Evolutionary conservation across 2,329 filamentous ascomycete species (phyloP), one percentile per base, ranked within the genome.

Genomic region (Xylariales sp.): DNA sequence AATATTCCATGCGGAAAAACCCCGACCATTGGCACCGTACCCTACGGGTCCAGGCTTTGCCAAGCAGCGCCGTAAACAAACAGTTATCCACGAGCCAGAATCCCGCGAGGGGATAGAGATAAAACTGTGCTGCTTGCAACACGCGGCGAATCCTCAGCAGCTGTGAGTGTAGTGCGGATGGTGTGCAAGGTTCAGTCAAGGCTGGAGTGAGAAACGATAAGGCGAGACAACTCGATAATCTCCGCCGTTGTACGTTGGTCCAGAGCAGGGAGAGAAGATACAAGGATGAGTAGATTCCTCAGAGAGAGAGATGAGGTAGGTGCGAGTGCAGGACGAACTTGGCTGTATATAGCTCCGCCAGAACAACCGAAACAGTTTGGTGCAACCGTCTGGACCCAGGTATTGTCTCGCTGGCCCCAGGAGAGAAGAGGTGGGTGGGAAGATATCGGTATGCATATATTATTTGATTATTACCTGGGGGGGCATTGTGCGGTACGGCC

Each of bases 171-270:
- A 19, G 27, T 16, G 31, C 8, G 8, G 21, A 17, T 12, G 28
- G 14, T 17, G 20, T 20, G 14, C 15, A 38, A 27, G 39, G 34
- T 40, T 33, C 38, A 37, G 24, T 35, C 36, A 40, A 43, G 38
- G 47, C 42, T 44, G 32, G 28, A 29, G 11, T 18, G 33, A 17
- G 24, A 34, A 25, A 14, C 31, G 25, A 29, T 29, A 31, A 38
- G 34, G 45, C 42, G 36, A 47, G 43, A 45, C 43, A 51, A 30
- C 30, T 39, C 40, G 41, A 42, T 45, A 48, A 43, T 48, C 40
- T 45, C 48, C 48, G 45, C 41, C 40, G 48, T 40, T 42, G 45
- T 46, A 44, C 44, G 40, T 38, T 38, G 38, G 39, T 46, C 48
- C 42, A 30, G 33, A 23, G 38, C 16, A 27, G 32, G 37, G 28